Percentiles rank a stretch among this genome's conserved stretches.
Evolutionary conservation across 2,329 filamentous ascomycete species (phyloP).

Genomic region (Diaporthe sp.): DNA sequence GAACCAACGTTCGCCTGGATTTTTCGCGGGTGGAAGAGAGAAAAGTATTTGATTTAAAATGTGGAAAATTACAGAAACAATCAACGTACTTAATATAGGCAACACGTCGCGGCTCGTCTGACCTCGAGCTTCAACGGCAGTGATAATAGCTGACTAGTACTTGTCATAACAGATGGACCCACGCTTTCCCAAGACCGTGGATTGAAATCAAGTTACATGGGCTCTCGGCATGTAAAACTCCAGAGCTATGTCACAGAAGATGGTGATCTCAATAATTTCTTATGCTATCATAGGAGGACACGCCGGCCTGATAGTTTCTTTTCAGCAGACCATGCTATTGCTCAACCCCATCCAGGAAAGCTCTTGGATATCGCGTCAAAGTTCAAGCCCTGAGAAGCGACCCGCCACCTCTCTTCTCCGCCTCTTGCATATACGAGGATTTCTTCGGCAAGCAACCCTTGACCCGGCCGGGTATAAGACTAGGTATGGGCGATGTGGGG

Average conservation of each 20-base stretch:
- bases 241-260: not conserved
- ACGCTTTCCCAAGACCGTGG: not conserved
- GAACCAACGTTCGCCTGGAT: not conserved
- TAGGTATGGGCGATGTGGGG: too few species aligned
- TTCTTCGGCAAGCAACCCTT: not conserved
- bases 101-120: not conserved
- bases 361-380: not conserved
- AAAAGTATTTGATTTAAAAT: not conserved
- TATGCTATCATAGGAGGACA: not conserved
- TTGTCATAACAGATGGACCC: not conserved
- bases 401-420: not conserved
- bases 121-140: too few species aligned
- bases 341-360: not conserved
- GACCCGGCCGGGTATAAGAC: not conserved
- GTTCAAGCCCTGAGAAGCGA: too few species aligned
- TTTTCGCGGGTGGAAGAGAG: not conserved
- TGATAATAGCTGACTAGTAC: too few species aligned
- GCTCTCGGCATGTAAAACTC: not conserved
- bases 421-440: too few species aligned
- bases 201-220: not conserved
- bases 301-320: not conserved
- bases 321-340: not conserved
- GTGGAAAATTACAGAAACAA: not conserved
- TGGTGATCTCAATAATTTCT: not conserved
- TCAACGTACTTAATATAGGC: too few species aligned